Evolutionary conservation across 2,329 filamentous ascomycete species (phyloP).

Genomic region (Fusarium acutatum): DNA sequence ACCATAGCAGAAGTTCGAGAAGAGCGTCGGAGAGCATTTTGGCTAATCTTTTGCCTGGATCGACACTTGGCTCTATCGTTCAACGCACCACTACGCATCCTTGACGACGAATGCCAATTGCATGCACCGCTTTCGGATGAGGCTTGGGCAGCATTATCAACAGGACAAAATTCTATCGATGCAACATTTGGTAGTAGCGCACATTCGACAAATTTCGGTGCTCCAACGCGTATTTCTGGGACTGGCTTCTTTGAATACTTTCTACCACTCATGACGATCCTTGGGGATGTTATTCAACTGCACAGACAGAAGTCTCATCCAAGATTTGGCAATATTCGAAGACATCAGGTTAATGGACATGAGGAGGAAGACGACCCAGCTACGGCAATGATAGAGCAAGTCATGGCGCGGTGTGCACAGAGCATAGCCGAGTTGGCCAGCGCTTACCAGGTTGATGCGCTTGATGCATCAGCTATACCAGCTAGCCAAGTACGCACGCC

Average conservation of each 20-base stretch:
- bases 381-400: background rate
- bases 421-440: background rate
- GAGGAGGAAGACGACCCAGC: background rate
- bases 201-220: background rate
- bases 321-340: background rate
- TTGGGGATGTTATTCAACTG: background rate
- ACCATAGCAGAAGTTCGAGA: background rate
- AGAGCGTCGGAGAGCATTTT: background rate
- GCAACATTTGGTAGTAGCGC: too few species aligned
- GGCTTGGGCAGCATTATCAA: background rate
- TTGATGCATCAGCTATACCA: background rate
- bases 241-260: background rate
- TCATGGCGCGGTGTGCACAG: background rate
- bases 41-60: background rate
- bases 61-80: background rate
- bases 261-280: background rate
- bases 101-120: background rate
- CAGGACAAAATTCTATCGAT: rapidly evolving
- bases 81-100: background rate
- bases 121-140: background rate
- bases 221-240: background rate
- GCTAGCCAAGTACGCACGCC: background rate
- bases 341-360: background rate
- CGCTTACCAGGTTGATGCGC: background rate
- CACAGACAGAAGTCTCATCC: background rate